A percentile compares a stretch with the other conserved stretches of the same genome.
Conservation (phyloP, 2,329 filamentous ascomycete genomes). For the Microcyclospora tardicrescens region DNA sequence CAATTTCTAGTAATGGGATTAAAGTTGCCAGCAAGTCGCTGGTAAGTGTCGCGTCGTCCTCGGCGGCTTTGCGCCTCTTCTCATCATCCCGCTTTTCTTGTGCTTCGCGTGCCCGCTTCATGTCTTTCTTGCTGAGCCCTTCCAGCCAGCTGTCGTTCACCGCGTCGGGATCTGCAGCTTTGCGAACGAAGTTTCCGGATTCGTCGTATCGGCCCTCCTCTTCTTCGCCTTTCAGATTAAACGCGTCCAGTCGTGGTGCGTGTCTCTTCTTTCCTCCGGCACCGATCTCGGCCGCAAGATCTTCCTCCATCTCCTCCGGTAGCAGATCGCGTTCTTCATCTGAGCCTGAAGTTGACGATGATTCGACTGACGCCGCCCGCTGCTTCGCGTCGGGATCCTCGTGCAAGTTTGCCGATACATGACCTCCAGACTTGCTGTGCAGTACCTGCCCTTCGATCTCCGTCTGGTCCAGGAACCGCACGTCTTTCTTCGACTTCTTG, state of each 20-base stretch:
- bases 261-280: conserved; percentile 83
- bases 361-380: conserved; percentile 22
- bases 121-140: conserved; percentile 85
- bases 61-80: conserved; percentile 53
- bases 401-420: conserved; percentile 48
- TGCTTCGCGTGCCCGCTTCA: conserved; percentile 74
- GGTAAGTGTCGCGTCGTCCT: conserved; percentile 62
- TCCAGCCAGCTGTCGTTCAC: conserved; percentile 88
- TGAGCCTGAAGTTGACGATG: conserved; percentile 12
- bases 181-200: conserved; percentile 78
- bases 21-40: conserved; percentile 61
- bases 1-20: conserved; percentile 59
- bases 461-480: conserved; percentile 45
- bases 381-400: conserved; percentile 41
- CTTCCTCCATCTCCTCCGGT: conserved; percentile 44
- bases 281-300: conserved; percentile 77
- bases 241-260: conserved; percentile 87
- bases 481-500: conserved; percentile 50
- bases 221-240: conserved; percentile 83
- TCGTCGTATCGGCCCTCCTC: conserved; percentile 91
- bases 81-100: conserved; percentile 76
- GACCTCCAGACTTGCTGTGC: conserved; percentile 59
- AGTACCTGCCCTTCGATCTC: conserved; percentile 72
- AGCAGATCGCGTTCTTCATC: conserved; percentile 56
- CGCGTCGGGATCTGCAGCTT: conserved; percentile 77